Base-by-base conservation (phyloP, 306 rosid genomes). In the Vicia faba region DNA sequence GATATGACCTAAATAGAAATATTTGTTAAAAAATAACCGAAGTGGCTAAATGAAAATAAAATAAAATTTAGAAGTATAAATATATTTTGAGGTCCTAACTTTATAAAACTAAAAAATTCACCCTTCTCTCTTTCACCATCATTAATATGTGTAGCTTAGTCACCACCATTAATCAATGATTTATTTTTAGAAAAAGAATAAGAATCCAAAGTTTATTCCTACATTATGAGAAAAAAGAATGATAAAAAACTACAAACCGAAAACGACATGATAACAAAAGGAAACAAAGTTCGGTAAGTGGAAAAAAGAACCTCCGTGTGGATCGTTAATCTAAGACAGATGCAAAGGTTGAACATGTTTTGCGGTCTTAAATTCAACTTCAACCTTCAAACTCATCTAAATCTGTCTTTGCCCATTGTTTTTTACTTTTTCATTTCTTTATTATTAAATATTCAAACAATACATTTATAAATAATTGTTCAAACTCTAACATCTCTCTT, bases 261-360 rank as follows among this genome's bases (percentile, higher is more conserved):
- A 49, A 44, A n/a, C 25, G 40, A 11, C 19, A 75, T 25, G 36
- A 49, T 11, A 50, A 23, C 3, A 6, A 3, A 4, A 4, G 2
- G 0, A 8, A 39, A 3, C 7, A 48, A 10, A 0, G 12, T 51
- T 15, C 1, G 45, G 43, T 26, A 50, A 60, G 40, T 11, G 5
- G 48, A 16, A 19, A 35, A 20, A n/a, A 12, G 39, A 64, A 29
- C 46, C 61, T 40, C 43, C 35, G 68, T 13, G 55, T 55, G 63
- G 15, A 23, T 50, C 68, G 54, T 58, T 61, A 28, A 56, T n/a
- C 11, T n/a, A 6, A 64, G 28, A 33, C 8, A 57, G 64, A 49
- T 77, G 73, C 13, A 16, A 70, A 26, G 56, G 73, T 57, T 51
- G 49, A 70, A 70, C 82, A 50, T 78, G 29, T 20, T 66, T 71